Base-by-base conservation (phyloP, 192 early-diverging fungal species). In the Backusella liffmaniae region DNA sequence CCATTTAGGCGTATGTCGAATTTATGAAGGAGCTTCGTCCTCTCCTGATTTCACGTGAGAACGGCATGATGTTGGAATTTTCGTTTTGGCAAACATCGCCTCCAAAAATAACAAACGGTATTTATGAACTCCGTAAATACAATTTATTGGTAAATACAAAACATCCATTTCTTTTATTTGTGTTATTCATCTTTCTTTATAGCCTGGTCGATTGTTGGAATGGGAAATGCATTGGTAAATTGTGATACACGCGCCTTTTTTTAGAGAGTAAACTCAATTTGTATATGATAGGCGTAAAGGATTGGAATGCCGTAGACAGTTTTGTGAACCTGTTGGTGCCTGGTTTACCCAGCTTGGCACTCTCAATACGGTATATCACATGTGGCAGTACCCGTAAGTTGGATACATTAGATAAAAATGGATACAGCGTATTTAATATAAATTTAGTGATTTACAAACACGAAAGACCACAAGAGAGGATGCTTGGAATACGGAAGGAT, bases 301-400 rank as follows among this genome's bases (percentile, higher is more conserved):
- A 69, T 84, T 98, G 23, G 94, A 97, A 70, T 96, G 94, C 73
- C 87, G 97, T 37, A 85, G 89, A 53, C 90, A 95, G 79, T 93
- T 94, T 77, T 95, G 95, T 78, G 92, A 94, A 75, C 97, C 96
- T 39, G 92, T 98, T 73, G 97, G 97, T 10, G 97, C 97, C 8
- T 98, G 97, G 97, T 98, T 98, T 82, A 92, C 90, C 46, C 97
- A 98, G 85, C 86, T 98, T 26, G 96, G 96, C 23, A 78, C 86
- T 18, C 83, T 98, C 37, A 96, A 96, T 78, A 90, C 90, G 73
- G 96, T 98, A 5, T 95, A 97, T 80, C 96, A 98, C 72, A 98
- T 80, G 89, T 94, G 53, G 71, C 70, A 56, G 8, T 81, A 81
- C 37, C 73, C 76, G 73, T 75, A 78, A 66, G 66, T 77, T 32